Base-by-base conservation (phyloP, 345 rosid species). In the Lagerstroemia speciosa region DNA sequence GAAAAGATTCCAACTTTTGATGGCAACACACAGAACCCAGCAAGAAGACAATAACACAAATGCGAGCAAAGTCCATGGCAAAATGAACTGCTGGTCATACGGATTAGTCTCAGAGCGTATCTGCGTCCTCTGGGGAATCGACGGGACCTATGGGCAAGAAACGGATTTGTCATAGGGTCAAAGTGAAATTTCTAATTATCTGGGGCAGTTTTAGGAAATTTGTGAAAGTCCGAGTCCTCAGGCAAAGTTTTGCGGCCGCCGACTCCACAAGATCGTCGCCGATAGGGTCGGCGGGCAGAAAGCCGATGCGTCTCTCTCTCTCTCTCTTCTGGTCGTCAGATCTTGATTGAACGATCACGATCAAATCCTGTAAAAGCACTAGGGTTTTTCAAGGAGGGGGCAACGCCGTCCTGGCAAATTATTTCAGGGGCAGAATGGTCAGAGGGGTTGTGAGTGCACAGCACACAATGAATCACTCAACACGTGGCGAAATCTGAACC, bases 331-430 rank as follows among this genome's bases (percentile, higher is more conserved):
- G 33, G 41, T 52, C 72, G 57, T 61, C 66, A 6, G 66, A 69
- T 69, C 37, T 27, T 33, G 31, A 61, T 69, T 29, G 24, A 37
- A 61, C 58, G 72, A 66, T 20, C 31, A 16, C 32, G 37, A 69
- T 22, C 3, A 22, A 16, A 57, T 19, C 66, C 37, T 15, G 29
- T 55, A 30, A 69, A 69, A 69, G n/a, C 72, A 65, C 72, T 69
- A 69, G 58, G 71, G 55, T 40, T 69, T 69, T 69, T 66, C 36
- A 36, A 3, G 8, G 65, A 61, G 36, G 5, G 24, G 65, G 26
- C 34, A 0, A 16, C n/a, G 20, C 37, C 40, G 67, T 64, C 48
- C 32, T 36, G n/a, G 5, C 9, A 16, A 24, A 33, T 14, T 5
- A 45, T 64, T 14, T 4, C 22, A 3, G 67, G 46, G 67, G 24